Base-by-base conservation (phyloP, 257 asterid species). In the Nicotiana tabacum region DNA sequence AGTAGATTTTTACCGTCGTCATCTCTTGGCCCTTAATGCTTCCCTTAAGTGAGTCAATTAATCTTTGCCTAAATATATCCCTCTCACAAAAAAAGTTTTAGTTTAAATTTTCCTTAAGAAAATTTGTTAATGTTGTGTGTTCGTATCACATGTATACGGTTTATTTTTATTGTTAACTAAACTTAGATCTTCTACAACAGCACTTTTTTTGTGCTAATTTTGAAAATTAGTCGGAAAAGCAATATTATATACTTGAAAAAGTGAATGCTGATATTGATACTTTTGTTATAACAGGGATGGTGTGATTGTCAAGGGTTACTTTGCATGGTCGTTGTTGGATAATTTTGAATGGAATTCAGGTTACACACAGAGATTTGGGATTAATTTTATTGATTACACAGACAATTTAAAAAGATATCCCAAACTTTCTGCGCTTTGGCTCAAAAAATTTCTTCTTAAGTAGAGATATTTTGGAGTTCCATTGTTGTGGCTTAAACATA, bases 271-370 rank as follows among this genome's bases (percentile, higher is more conserved):
- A 51, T 29, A 51, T 0, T 2, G 6, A 65, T 15, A 33, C 17
- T 33, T 16, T 56, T 30, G 10, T 51, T 70, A n/a, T 69, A 29
- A 46, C 84, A 86, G 87, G 21, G 66, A 64, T 29, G 85, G 87
- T 7, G 87, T 86, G 5, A 74, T 37, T n/a, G 89, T 90, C 1
- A 83, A 84, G 78, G 96, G 93, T 3, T 92, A 86, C 86, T 92
- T 90, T 61, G 86, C 83, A 7, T 92, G 93, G 92, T 61, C 96
- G 17, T 85, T 88, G 76, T 66, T 91, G 37, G 93, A 90, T 85
- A 88, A 86, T n/a, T 90, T 69, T 37, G 94, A 91, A 84, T 87
- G 92, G 92, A 60, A 4, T 9, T 77, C 81, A 2, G 94, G 94
- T 5, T 87, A 83, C 81, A 74, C 83, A 1, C 6, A 83, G 7